Conservation (phyloP, 1,284 basidiomycete species). For the Anthracocystis walkeri region DNA sequence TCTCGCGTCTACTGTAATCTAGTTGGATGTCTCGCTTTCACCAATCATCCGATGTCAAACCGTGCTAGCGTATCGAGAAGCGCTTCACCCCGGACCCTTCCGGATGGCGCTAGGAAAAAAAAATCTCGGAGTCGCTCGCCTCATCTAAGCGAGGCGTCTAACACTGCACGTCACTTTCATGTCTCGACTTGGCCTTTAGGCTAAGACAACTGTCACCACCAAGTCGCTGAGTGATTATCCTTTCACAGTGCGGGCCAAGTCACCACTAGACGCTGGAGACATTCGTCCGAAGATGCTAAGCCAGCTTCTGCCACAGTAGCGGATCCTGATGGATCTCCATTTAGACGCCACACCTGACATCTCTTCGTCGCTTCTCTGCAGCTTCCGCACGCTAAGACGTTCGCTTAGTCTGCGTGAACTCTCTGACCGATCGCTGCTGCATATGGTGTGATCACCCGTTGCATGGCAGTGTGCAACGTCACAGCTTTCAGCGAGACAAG, state of each 20-base stretch:
- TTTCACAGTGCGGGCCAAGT: no score
- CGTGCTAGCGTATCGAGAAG: no score
- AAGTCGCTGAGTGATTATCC: not conserved
- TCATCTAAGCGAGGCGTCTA: slow-evolving; percentile 25
- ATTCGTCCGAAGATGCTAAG: no score
- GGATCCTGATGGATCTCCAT: no score
- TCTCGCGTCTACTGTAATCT: no score
- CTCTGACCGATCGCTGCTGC: not conserved
- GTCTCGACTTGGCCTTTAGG: not conserved
- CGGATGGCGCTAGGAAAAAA: not conserved
- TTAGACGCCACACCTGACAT: no score
- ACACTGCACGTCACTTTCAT: slow-evolving; percentile 17
- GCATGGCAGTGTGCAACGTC: not conserved
- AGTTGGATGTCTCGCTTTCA: no score
- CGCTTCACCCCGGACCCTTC: not conserved
- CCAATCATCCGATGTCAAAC: no score
- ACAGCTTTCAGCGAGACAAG: not conserved
- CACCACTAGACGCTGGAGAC: no score
- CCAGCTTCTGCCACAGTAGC: no score
- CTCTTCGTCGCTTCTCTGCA: no score
- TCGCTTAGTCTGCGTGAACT: not conserved
- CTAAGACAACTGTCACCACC: not conserved
- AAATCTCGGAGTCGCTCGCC: slow-evolving; percentile 11
- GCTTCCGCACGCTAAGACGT: no score
- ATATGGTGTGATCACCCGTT: not conserved